Conservation (phyloP, 805 yeast genomes). For the Nadsonia fulvescens region DNA sequence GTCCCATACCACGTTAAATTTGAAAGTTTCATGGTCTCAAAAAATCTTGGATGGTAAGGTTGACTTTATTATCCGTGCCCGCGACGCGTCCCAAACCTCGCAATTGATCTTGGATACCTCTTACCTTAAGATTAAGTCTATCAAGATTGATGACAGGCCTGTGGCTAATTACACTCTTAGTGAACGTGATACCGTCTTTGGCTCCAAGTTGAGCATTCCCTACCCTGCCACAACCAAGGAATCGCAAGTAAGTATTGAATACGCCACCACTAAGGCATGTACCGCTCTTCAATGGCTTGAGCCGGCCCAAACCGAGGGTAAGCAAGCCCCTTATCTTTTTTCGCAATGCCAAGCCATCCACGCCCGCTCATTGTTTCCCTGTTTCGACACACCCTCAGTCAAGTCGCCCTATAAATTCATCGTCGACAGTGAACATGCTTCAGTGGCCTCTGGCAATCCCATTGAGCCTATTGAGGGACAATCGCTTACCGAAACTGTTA, state of each 20-base stretch:
- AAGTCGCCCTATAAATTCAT: conserved; percentile 45
- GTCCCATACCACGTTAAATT: conserved; percentile 30
- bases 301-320: conserved; percentile 58
- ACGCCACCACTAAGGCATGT: conserved; percentile 52
- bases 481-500: conserved; percentile 23
- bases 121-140: conserved; percentile 29
- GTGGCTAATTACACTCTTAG: conserved; percentile 16
- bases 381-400: conserved; percentile 78
- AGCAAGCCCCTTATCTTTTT: conserved; percentile 51
- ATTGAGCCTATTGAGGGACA: conserved; percentile 5
- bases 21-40: conserved; percentile 37
- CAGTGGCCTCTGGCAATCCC: conserved; percentile 46
- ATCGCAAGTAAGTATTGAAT: conserved; percentile 23
- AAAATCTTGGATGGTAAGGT: conserved; percentile 40
- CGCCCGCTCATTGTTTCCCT: conserved; percentile 74
- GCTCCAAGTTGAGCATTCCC: conserved; percentile 24
- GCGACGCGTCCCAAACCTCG: conserved; percentile 10
- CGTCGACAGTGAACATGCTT: conserved; percentile 47
- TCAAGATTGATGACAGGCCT: conserved; percentile 25
- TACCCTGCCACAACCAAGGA: conserved; percentile 6
- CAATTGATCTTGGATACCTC: conserved; percentile 54
- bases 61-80: conserved; percentile 22
- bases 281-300: conserved; percentile 78
- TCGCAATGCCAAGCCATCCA: conserved; percentile 89
- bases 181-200: conserved; percentile 23